These are phyloP conservation scores for Leptoxyphium fumago DNA, from an alignment of 2,329 filamentous ascomycete genomes.

Conservation along the genomic window DNA sequence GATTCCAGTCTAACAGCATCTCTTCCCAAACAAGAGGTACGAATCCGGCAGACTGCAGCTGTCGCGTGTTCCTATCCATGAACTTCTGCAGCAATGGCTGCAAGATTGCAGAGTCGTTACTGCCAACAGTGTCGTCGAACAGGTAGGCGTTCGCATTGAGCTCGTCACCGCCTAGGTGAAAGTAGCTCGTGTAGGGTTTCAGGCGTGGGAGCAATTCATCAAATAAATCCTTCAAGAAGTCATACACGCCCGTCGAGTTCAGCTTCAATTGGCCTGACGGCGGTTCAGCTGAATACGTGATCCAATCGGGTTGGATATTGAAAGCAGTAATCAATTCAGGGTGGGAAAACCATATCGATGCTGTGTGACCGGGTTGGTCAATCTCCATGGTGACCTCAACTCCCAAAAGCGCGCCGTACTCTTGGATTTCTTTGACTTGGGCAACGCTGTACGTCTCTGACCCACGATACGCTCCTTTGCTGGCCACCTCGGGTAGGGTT, in stretches of 20 bases:
- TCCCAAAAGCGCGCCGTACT: conserved; percentile 53
- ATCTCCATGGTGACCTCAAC: conserved; percentile 62
- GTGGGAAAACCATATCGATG: conserved; percentile 48
- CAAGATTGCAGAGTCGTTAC: conserved; percentile 49
- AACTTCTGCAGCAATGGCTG: conserved; percentile 66
- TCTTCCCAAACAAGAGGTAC: conserved; percentile 79
- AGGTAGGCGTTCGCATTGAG: conserved; percentile 62
- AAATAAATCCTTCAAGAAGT: conserved; percentile 58
- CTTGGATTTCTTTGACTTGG: conserved; percentile 52
- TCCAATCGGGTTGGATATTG: conserved; percentile 39
- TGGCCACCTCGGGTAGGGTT: conserved; percentile 53
- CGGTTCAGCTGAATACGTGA: conserved; percentile 38
- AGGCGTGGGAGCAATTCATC: conserved; percentile 63
- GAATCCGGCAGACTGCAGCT: conserved; percentile 48
- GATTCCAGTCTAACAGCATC: conserved; percentile 64
- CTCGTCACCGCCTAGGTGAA: conserved; percentile 81
- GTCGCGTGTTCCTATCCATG: conserved; percentile 52
- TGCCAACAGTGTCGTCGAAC: conserved; percentile 57
- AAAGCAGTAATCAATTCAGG: conserved; percentile 58
- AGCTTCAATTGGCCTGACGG: conserved; percentile 55
- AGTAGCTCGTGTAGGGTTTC: conserved; percentile 54
- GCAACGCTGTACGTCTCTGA: conserved; percentile 51
- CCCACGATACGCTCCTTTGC: conserved; percentile 57
- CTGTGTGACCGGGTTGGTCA: conserved; percentile 69
- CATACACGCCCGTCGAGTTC: conserved; percentile 53